Percentiles rank a stretch among this genome's conserved stretches.
Evolutionary conservation across 257 asterid genomes (phyloP).

Genomic region (Capsicum rhomboideum): DNA sequence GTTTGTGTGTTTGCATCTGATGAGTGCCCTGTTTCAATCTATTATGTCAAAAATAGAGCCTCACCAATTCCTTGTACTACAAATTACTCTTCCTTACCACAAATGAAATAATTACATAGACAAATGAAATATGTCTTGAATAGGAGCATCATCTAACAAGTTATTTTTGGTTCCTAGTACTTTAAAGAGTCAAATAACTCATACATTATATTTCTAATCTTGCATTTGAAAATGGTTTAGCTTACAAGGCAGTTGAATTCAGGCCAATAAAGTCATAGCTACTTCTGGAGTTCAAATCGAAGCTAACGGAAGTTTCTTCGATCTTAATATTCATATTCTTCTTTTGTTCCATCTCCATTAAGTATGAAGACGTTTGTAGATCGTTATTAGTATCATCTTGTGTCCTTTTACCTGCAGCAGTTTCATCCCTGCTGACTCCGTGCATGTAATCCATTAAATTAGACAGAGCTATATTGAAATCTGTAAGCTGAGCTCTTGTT

Average conservation of each 20-base stretch:
- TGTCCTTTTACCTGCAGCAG: constrained; percentile 12
- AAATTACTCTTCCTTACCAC: too few species aligned
- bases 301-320: constrained; percentile 47
- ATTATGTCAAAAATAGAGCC: too few species aligned
- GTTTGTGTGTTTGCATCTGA: too few species aligned
- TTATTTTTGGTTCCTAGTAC: neutral
- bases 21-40: too few species aligned
- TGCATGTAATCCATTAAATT: constrained; percentile 58
- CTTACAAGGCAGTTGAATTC: constrained; percentile 30
- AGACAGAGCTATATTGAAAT: constrained; percentile 64
- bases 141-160: neutral
- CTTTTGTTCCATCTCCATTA: constrained; percentile 16
- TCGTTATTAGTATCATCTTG: constrained; percentile 11
- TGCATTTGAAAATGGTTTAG: constrained; percentile 14
- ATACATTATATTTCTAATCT: neutral
- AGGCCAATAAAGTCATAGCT: constrained; percentile 56
- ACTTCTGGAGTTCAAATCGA: constrained; percentile 59
- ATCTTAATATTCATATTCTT: constrained; percentile 30
- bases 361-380: constrained; percentile 11
- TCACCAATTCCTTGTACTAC: too few species aligned
- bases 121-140: too few species aligned
- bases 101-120: too few species aligned
- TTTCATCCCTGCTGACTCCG: constrained; percentile 24
- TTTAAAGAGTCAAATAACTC: neutral
- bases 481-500: constrained; percentile 51